Evolutionary conservation across 2,329 filamentous ascomycete genomes (phyloP), one percentile per base, ranked within the genome.

Genomic region (Zopfia rhizophila): DNA sequence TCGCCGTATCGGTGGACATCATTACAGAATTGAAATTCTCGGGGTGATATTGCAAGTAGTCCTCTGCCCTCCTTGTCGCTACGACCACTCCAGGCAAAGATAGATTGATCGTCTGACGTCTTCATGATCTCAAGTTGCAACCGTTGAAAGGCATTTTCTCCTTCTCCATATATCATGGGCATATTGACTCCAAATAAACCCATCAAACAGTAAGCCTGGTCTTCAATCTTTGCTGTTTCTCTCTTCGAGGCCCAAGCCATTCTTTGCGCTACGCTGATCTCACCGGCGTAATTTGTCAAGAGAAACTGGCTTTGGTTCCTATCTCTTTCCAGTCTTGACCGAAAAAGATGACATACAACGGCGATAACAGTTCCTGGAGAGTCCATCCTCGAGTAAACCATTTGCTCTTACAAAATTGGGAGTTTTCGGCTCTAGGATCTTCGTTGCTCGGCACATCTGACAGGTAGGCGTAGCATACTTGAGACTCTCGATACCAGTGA

Each of bases 131-230:
- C 61, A 36, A 58, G 45, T 27, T 60, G 56, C 3, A 66, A 45
- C 8, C 62, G 37, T 2, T 7, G 13, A 40, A 65, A 66, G 1
- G 61, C 60, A 13, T 48, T 43, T 7, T 48, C 8, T 4, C 64
- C 64, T 53, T 68, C 67, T 7, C 67, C 67, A 41, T 71, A 70
- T 1, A 66, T 37, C 8, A 66, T 38, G 3, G 63, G 55, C 57
- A 71, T 65, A 18, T 58, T 46, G 2, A 70, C 48, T 30, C 48
- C 53, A 37, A 67, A 63, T 3, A 68, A 33, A 1, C 66, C 66
- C 2, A 69, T 39, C 1, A 70, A 49, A 16, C 29, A 66, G 38
- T 69, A 69, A 1, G 63, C 61, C 5, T 23, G 37, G 38, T 69
- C 66, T 52, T 70, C 66, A 22, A 37, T 29, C 8, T 52, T 29